Evolutionary conservation across 805 yeast genomes (phyloP).

Genomic region (Lachancea thermotolerans): DNA sequence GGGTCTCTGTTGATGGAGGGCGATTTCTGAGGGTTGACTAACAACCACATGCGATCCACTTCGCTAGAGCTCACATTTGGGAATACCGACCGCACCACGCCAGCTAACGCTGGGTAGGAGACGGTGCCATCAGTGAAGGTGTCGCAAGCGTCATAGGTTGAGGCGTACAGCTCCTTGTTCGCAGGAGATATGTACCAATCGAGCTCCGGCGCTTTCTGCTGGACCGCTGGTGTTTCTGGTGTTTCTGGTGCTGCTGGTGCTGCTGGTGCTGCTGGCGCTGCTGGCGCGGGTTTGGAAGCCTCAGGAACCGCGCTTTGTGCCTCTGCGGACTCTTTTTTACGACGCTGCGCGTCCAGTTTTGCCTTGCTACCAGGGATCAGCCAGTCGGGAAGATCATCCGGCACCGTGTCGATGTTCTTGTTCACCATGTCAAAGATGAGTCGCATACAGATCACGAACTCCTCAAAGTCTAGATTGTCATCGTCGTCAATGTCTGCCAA

Average conservation of each 20-base stretch:
- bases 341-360: conserved; percentile 78
- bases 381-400: conserved; percentile 80
- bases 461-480: conserved; percentile 90
- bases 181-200: conserved; percentile 96
- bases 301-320: neutral
- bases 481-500: conserved; percentile 89
- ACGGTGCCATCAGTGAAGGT: conserved; percentile 81
- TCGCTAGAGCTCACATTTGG: conserved; percentile 75
- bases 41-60: conserved; percentile 85
- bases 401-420: conserved; percentile 55
- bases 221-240: neutral
- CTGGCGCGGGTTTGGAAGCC: neutral
- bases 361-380: conserved; percentile 84
- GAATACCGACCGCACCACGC: conserved; percentile 56
- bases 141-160: conserved; percentile 47
- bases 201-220: conserved; percentile 26
- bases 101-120: conserved; percentile 61
- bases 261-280: neutral
- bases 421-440: conserved; percentile 87
- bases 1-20: conserved; percentile 93
- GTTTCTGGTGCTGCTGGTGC: neutral
- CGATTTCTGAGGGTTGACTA: conserved; percentile 83
- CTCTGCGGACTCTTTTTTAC: conserved; percentile 41
- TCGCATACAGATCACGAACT: conserved; percentile 96
- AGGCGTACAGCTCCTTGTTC: conserved; percentile 71